Percentiles rank a stretch among this genome's conserved stretches.
Evolutionary conservation across 2,329 filamentous ascomycete genomes (phyloP).

Genomic region (Scolecobasidium constrictum): DNA sequence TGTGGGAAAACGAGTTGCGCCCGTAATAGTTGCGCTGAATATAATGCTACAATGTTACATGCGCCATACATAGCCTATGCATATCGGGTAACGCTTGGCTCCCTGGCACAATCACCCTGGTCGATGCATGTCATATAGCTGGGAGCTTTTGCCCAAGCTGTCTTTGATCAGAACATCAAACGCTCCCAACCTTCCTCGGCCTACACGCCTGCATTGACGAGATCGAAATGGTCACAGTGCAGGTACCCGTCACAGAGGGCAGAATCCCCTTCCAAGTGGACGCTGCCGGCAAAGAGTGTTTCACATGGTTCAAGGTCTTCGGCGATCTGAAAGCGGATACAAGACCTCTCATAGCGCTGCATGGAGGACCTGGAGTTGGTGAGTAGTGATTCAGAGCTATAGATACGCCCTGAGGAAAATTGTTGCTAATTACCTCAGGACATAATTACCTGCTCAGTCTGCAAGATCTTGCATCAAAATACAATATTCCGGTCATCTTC

Average conservation of each 20-base stretch:
- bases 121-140: too few species aligned
- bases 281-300: not conserved
- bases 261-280: conserved; percentile 1
- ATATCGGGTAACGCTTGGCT: too few species aligned
- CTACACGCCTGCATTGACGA: too few species aligned
- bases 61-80: too few species aligned
- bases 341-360: conserved; percentile 26
- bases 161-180: too few species aligned
- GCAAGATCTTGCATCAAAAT: not conserved
- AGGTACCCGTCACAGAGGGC: conserved; percentile 2
- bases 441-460: conserved; percentile 30
- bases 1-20: too few species aligned
- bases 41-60: too few species aligned
- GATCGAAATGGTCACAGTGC: too few species aligned
- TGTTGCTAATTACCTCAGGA: not conserved
- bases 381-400: not conserved
- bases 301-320: conserved; percentile 29
- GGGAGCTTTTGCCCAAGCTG: too few species aligned
- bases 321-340: conserved; percentile 21
- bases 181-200: too few species aligned
- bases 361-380: conserved; percentile 38
- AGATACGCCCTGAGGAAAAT: not conserved
- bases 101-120: too few species aligned
- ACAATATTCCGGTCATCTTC: conserved; percentile 9
- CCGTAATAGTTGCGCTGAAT: too few species aligned